These are phyloP conservation scores for Calycina herbarum DNA, from an alignment of 2,329 filamentous ascomycete species.

Conservation along the genomic window DNA sequence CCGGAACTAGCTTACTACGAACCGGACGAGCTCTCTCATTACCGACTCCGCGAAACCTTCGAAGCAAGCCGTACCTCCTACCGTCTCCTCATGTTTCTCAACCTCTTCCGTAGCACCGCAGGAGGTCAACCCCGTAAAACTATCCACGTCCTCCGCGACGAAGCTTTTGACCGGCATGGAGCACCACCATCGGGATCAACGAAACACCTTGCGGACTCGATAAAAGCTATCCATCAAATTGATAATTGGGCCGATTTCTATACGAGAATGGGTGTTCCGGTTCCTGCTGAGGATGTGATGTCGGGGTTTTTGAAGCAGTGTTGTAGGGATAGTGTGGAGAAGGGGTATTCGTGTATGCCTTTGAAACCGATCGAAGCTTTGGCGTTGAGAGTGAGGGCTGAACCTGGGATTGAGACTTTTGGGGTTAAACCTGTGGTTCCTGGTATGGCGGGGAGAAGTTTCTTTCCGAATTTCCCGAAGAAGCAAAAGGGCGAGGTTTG, in stretches of 20 bases:
- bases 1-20: constrained; percentile 50
- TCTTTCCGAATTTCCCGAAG: constrained; percentile 4
- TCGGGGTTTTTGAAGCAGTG: constrained; percentile 40
- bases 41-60: constrained; percentile 50
- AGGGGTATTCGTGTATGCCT: constrained; percentile 38
- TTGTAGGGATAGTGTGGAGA: constrained; percentile 37
- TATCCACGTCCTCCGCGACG: constrained; percentile 44
- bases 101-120: constrained; percentile 48
- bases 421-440: neutral
- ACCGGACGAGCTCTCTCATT: constrained; percentile 42
- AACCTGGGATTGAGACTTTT: neutral
- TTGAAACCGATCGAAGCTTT: constrained; percentile 27
- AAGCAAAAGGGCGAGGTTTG: too few species aligned
- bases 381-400: constrained; percentile 25
- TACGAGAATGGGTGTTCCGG: constrained; percentile 43
- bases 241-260: constrained; percentile 46
- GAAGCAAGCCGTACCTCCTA: constrained; percentile 48
- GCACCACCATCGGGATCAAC: constrained; percentile 46
- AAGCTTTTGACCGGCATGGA: constrained; percentile 48
- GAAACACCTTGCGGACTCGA: constrained; percentile 42
- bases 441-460: neutral
- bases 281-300: constrained; percentile 33
- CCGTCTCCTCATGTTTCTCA: constrained; percentile 53
- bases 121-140: constrained; percentile 40
- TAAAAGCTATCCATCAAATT: constrained; percentile 46